These are phyloP conservation scores for Mucor plumbeus DNA, from an alignment of 371 early-diverging fungal genomes.

Conservation along the genomic window DNA sequence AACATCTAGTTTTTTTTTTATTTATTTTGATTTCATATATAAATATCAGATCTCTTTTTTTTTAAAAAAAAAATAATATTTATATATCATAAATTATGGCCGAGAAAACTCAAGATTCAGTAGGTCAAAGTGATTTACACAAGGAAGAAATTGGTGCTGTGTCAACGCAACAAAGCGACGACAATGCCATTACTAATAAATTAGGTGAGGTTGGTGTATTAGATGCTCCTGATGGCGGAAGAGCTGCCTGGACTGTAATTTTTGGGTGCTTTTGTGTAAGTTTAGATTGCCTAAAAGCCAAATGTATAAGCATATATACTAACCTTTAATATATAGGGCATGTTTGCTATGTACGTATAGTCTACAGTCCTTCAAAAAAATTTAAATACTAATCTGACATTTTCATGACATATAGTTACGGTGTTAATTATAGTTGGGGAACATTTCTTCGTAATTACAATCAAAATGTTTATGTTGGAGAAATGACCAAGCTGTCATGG, in stretches of 20 bases:
- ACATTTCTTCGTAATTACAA: conserved; percentile 39
- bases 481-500: conserved; percentile 44
- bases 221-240: conserved; percentile 41
- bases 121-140: not conserved
- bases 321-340: conserved; percentile 23
- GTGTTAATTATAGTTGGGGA: conserved; percentile 51
- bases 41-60: not conserved
- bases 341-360: conserved; percentile 40
- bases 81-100: not conserved
- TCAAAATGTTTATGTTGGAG: conserved; percentile 31
- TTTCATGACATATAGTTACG: conserved; percentile 26
- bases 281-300: not conserved
- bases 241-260: conserved; percentile 36
- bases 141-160: conserved; percentile 10
- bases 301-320: not conserved
- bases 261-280: conserved; percentile 44
- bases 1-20: conserved; percentile 4
- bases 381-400: not conserved
- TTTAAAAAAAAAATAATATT: not conserved
- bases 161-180: not conserved
- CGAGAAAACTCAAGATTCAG: not conserved
- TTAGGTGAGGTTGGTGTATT: conserved; percentile 22
- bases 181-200: not conserved
- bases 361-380: not conserved
- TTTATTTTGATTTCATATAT: not conserved